These are phyloP conservation scores for Entoloma clypeatum DNA, from an alignment of 1,284 basidiomycete genomes.

Conservation along the genomic window DNA sequence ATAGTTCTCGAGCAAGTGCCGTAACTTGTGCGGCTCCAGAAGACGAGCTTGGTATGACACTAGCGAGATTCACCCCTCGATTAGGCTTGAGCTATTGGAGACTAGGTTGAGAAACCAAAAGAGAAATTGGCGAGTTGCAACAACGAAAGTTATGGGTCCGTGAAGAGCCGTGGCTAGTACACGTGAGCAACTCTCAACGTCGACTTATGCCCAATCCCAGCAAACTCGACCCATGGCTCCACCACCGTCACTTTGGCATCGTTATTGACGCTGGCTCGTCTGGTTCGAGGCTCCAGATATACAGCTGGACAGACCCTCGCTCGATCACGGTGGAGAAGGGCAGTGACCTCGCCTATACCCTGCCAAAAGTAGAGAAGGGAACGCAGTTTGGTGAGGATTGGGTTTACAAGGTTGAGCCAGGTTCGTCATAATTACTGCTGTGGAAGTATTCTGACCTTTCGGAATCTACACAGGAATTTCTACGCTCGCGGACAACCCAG, in stretches of 20 bases:
- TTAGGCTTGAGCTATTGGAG: no score
- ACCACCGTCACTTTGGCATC: slow-evolving; percentile 85
- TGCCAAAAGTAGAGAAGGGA: slow-evolving; percentile 92
- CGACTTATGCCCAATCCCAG: slow-evolving; percentile 79
- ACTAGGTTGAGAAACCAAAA: no score
- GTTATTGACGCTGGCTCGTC: slow-evolving; percentile 98
- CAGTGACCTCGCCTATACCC: slow-evolving; percentile 40
- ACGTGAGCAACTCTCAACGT: no score
- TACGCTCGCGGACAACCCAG: slow-evolving; percentile 68
- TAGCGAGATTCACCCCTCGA: no score
- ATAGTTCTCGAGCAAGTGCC: no score
- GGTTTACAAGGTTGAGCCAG: slow-evolving; percentile 92
- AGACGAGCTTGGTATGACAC: no score
- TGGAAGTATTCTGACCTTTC: neutral
- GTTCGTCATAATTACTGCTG: slow-evolving; percentile 42
- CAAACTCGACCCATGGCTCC: slow-evolving; percentile 65
- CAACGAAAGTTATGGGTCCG: no score
- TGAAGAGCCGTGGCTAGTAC: no score
- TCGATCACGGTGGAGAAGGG: slow-evolving; percentile 44
- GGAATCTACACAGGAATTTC: slow-evolving; percentile 69
- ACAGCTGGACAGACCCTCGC: slow-evolving; percentile 90
- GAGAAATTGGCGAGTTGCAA: no score
- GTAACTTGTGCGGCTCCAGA: no score
- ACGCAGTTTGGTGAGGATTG: slow-evolving; percentile 78
- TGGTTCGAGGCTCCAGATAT: slow-evolving; percentile 93